These are phyloP conservation scores for Cordyceps javanica DNA, from an alignment of 2,329 filamentous ascomycete genomes.

Conservation along the genomic window DNA sequence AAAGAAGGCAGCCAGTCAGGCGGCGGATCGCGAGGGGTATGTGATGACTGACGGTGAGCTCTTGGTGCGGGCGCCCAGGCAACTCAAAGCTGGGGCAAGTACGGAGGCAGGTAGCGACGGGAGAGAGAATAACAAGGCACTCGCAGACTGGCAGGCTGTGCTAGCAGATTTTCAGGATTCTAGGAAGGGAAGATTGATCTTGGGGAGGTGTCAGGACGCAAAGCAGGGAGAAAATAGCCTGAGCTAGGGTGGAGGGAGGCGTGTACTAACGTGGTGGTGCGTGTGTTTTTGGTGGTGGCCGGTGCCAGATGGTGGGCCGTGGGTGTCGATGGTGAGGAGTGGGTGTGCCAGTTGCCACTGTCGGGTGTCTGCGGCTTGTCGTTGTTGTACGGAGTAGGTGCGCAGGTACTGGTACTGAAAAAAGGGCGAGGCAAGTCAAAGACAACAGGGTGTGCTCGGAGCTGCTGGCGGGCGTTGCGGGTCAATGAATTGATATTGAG, in stretches of 20 bases:
- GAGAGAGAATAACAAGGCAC: not conserved
- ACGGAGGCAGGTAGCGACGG: not conserved
- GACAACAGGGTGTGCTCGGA: not conserved
- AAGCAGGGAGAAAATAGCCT: constrained; percentile 2
- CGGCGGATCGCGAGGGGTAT: constrained; percentile 4
- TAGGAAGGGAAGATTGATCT: not conserved
- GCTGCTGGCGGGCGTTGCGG: not conserved
- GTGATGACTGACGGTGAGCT: constrained; percentile 5
- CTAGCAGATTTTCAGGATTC: not conserved
- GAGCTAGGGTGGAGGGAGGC: not conserved
- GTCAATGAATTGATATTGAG: not conserved
- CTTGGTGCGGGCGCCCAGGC: constrained; percentile 3
- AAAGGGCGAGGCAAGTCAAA: not conserved
- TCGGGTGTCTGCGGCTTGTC: not conserved
- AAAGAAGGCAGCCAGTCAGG: constrained; percentile 11
- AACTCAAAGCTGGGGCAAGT: not conserved
- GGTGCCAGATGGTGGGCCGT: not conserved
- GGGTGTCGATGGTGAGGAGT: not conserved
- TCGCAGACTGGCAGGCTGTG: not conserved
- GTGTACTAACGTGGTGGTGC: not conserved
- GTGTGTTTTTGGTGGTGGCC: not conserved
- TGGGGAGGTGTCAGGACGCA: not conserved
- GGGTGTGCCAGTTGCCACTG: not conserved
- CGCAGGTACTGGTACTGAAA: too few species aligned
- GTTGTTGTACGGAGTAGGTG: not conserved